Evolutionary conservation across 768 basidiomycete species (phyloP).

Genomic region (Suillus discolor): DNA sequence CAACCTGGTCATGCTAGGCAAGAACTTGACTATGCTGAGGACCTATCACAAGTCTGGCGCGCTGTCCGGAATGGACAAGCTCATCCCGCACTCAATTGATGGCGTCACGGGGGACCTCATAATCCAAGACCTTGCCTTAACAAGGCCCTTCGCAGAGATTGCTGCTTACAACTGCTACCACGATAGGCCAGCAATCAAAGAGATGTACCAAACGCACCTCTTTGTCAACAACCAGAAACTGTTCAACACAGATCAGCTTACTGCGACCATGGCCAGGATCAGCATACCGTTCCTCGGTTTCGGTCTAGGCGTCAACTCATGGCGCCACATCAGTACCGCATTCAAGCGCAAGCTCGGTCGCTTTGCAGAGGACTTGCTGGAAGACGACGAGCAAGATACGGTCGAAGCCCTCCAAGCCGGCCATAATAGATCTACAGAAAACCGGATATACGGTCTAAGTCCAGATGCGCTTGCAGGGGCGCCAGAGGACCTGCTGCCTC

Average conservation of each 20-base stretch:
- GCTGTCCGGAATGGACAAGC: conserved; percentile 17
- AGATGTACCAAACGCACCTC: background rate
- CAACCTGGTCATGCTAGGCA: background rate
- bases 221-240: conserved; percentile 18
- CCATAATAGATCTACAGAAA: conserved; percentile 24
- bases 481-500: conserved; percentile 26
- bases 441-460: conserved; percentile 28
- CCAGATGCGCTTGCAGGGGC: conserved; percentile 23
- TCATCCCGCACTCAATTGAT: conserved; percentile 32
- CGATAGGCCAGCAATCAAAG: background rate
- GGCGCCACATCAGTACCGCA: conserved; percentile 25
- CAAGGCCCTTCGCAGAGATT: conserved; percentile 18
- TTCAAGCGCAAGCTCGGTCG: conserved; percentile 21
- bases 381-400: conserved; percentile 14
- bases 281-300: conserved; percentile 12
- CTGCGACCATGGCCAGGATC: background rate
- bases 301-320: conserved; percentile 9
- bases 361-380: conserved; percentile 2
- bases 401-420: conserved; percentile 29
- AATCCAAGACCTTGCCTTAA: conserved; percentile 29
- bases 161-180: conserved; percentile 8
- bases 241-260: background rate
- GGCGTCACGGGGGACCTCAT: conserved; percentile 25
- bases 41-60: conserved; percentile 22
- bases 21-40: background rate